phyloP scores from a whole-genome alignment of 768 basidiomycete species.

The Aureoboletus auriporus region DNA sequence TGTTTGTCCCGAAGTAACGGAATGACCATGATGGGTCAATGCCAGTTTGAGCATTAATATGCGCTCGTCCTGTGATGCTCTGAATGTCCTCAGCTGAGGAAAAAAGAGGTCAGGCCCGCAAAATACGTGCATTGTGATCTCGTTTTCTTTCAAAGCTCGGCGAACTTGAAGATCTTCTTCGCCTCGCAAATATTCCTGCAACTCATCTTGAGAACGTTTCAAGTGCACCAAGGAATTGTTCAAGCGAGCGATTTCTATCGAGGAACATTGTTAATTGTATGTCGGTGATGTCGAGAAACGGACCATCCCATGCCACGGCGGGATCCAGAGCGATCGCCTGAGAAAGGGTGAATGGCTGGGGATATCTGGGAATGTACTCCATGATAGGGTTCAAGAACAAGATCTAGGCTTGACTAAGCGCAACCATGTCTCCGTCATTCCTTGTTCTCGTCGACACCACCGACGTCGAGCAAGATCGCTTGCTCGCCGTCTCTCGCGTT shows the following conservation, averaged over 20 bases:
- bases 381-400: conserved; percentile 29
- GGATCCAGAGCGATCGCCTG: conserved; percentile 66
- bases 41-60: conserved; percentile 66
- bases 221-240: conserved; percentile 67
- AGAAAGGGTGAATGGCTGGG: conserved; percentile 70
- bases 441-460: conserved; percentile 54
- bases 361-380: conserved; percentile 64
- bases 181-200: conserved; percentile 44
- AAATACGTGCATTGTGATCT: conserved; percentile 53
- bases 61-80: conserved; percentile 77
- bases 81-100: conserved; percentile 28
- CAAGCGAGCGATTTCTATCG: conserved; percentile 68
- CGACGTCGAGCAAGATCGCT: conserved; percentile 42
- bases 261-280: conserved; percentile 1
- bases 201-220: conserved; percentile 53
- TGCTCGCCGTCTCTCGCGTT: conserved; percentile 63
- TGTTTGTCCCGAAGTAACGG: conserved; percentile 28
- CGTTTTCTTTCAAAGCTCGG: conserved; percentile 67
- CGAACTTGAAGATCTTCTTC: conserved; percentile 53
- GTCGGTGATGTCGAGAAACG: not conserved
- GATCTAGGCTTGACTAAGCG: conserved; percentile 19
- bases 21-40: conserved; percentile 56
- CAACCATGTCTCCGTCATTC: conserved; percentile 37
- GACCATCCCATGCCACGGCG: conserved; percentile 68
- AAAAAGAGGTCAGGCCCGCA: conserved; percentile 28